Evolutionary conservation across 257 asterid genomes (phyloP), one percentile per base, ranked within the genome.

Genomic region (Salvia splendens): DNA sequence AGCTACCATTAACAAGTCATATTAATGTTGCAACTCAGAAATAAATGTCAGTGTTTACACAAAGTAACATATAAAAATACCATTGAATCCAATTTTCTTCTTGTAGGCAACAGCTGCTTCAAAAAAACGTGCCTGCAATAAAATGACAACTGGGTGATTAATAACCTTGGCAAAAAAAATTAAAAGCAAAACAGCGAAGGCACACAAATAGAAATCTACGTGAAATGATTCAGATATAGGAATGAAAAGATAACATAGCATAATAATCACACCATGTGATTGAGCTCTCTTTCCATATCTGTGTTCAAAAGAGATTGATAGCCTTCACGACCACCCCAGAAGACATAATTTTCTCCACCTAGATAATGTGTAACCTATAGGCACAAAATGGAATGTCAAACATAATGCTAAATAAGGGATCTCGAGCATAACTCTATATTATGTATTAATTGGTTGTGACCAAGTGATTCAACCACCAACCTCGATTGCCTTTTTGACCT

Each of bases 281-380:
- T 63, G 40, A 94, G 95, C 78, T 94, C 99, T 66, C 86, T 84
- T 77, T 91, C 98, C 99, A 94, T 91, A 74, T 94, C 95, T 8
- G 99, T 91, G 85, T 94, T 94, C 78, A 94, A 68, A 68, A 94
- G 99, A 69, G 90, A 73, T 73, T 91, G 99, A 75, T 94, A 94
- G 56, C 99, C 99, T 72, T 94, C 99, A 50, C 99, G 97, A 55
- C 99, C 99, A 67, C 99, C 99, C 99, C 99, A 74, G 88, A 94
- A 47, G 87, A 70, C 99, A 66, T 85, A 94, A 72, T 94, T 94
- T 79, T 94, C 99, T 67, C 99, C 99, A 33, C 99, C 98, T 30
- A 94, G 94, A 84, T 87, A 83, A 76, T 94, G 96, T 17, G 99
- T 94, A 64, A 94, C 98, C 99, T 94, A 78, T 53, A 64, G 28